These are phyloP conservation scores for Backusella macrospora DNA, from an alignment of 192 early-diverging fungal genomes.

Conservation along the genomic window DNA sequence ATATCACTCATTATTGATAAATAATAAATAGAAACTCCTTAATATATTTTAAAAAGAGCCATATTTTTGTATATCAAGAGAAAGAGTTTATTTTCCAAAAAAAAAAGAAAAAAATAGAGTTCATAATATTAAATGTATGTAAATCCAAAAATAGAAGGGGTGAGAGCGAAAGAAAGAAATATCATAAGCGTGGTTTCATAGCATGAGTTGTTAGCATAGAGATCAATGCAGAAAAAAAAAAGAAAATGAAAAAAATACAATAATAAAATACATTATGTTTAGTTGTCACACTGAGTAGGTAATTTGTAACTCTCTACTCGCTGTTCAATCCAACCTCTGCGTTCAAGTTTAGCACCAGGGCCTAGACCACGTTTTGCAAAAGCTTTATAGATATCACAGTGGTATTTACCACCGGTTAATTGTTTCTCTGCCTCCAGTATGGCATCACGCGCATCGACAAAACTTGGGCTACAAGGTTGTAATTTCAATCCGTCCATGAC, in stretches of 20 bases:
- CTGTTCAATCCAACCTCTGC: constrained; percentile 31
- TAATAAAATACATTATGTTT: not conserved
- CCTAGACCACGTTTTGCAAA: constrained; percentile 94
- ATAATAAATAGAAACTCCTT: constrained; percentile 1
- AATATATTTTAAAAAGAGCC: constrained; percentile 6
- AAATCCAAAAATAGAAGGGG: not conserved
- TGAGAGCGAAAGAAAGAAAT: not conserved
- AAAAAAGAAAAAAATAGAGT: not conserved
- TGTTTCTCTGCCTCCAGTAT: constrained; percentile 67
- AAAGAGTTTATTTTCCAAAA: not conserved
- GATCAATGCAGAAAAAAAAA: not conserved
- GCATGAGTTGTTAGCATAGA: constrained; percentile 4
- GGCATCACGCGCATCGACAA: constrained; percentile 73
- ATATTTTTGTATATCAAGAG: not conserved
- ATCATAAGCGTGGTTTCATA: constrained; percentile 1
- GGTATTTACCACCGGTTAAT: constrained; percentile 65
- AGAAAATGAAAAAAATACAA: constrained; percentile 12
- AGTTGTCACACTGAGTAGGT: constrained; percentile 19
- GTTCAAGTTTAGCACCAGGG: constrained; percentile 56
- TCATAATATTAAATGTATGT: constrained; percentile 2
- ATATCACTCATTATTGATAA: not conserved
- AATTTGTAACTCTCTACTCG: constrained; percentile 33
- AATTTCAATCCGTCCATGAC: constrained; percentile 77
- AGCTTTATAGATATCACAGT: constrained; percentile 71
- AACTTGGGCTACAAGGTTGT: constrained; percentile 74